Percentiles rank a stretch among this genome's conserved stretches.
phyloP scores from a whole-genome alignment of 192 early-diverging fungal genomes.

The Coemansia sp. region DNA sequence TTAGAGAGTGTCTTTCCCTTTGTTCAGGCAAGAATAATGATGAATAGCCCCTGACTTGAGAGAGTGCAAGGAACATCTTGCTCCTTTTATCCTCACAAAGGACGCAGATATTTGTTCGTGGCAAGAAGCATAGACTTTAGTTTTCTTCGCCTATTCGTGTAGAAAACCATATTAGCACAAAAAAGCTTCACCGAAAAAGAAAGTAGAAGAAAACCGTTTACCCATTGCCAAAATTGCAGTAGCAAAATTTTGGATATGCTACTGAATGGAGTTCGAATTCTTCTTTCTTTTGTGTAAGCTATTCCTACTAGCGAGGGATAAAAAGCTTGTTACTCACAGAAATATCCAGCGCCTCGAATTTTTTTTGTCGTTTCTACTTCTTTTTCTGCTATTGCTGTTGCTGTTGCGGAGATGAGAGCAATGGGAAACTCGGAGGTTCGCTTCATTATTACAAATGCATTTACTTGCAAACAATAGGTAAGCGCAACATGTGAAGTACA shows the following conservation, averaged over 20 bases:
- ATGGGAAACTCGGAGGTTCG: too few species aligned
- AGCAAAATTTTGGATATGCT: neutral
- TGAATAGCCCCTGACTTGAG: neutral
- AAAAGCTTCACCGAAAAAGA: neutral
- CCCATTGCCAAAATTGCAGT: neutral
- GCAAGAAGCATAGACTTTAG: too few species aligned
- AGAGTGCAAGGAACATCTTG: neutral
- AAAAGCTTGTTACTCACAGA: neutral
- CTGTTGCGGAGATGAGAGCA: too few species aligned
- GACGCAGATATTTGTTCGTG: neutral
- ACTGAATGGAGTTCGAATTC: neutral
- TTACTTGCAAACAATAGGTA: too few species aligned
- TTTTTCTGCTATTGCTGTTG: neutral
- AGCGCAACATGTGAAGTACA: too few species aligned
- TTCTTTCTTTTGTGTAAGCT: neutral
- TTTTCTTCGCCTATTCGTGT: neutral
- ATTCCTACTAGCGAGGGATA: neutral
- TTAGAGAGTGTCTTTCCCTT: too few species aligned
- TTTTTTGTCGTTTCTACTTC: neutral
- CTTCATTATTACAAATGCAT: too few species aligned
- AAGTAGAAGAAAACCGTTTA: constrained; percentile 1
- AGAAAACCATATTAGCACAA: too few species aligned
- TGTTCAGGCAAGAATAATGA: neutral
- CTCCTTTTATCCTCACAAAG: neutral
- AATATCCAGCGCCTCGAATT: neutral